Conservation (phyloP, 2,329 filamentous ascomycete species). For the Alternaria hordeiaustralica region DNA sequence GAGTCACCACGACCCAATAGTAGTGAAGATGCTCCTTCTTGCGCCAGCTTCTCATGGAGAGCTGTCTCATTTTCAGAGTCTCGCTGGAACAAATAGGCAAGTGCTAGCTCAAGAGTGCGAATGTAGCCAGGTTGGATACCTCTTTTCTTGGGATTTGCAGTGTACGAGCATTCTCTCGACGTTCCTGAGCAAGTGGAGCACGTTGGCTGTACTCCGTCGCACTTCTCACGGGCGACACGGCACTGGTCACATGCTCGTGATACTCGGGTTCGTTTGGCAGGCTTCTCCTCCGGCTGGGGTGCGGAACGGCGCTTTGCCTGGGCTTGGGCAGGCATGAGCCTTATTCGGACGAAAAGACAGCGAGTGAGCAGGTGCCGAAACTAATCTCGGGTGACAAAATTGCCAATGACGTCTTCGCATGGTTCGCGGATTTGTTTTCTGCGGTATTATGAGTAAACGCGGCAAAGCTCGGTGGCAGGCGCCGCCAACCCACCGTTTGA, state of each 20-base stretch:
- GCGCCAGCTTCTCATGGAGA: slow-evolving; percentile 62
- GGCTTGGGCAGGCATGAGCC: slow-evolving; percentile 36
- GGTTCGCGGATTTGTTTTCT: slow-evolving; percentile 2
- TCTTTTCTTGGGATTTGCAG: slow-evolving; percentile 75
- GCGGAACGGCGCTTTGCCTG: slow-evolving; percentile 34
- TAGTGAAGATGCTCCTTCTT: slow-evolving; percentile 55
- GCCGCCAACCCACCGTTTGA: slow-evolving; percentile 3
- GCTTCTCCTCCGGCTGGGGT: slow-evolving; percentile 26
- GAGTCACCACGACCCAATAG: slow-evolving; percentile 59
- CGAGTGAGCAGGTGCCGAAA: background rate
- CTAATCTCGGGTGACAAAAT: slow-evolving; percentile 1
- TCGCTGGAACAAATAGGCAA: slow-evolving; percentile 70
- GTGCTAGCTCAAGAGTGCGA: slow-evolving; percentile 71
- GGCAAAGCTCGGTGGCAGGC: background rate
- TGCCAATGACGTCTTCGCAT: slow-evolving; percentile 4
- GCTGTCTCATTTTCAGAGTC: slow-evolving; percentile 63
- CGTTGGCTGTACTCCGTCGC: slow-evolving; percentile 70
- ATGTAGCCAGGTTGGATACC: slow-evolving; percentile 84
- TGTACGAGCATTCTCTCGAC: slow-evolving; percentile 72
- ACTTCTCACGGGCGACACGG: slow-evolving; percentile 72
- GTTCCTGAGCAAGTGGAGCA: slow-evolving; percentile 72
- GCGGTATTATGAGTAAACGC: slow-evolving; percentile 1
- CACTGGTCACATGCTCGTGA: slow-evolving; percentile 74
- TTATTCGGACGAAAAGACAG: background rate
- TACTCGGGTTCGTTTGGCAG: slow-evolving; percentile 65